Evolutionary conservation across 2,329 filamentous ascomycete genomes (phyloP).

Genomic region (Monascus ruber): DNA sequence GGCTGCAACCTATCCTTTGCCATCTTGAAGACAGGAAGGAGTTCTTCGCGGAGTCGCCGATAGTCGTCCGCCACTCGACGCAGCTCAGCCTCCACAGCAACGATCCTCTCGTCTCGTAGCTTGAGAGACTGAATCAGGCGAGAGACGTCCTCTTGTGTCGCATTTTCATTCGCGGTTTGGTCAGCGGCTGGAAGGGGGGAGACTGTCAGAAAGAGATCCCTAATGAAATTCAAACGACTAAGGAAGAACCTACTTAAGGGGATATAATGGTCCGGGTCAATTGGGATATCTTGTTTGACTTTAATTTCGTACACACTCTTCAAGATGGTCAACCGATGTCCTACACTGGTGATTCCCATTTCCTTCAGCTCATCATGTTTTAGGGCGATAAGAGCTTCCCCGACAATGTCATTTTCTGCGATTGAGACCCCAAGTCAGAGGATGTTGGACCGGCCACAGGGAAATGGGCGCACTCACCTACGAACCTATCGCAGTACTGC

Average conservation of each 20-base stretch:
- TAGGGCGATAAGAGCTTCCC: conserved; percentile 78
- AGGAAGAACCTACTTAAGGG: conserved; percentile 61
- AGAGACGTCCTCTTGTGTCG: conserved; percentile 86
- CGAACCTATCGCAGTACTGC: conserved; percentile 72
- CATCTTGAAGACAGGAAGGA: conserved; percentile 79
- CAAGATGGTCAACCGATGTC: conserved; percentile 85
- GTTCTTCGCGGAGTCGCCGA: conserved; percentile 75
- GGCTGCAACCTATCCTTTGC: conserved; percentile 88
- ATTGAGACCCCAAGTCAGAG: neutral
- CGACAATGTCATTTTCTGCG: conserved; percentile 84
- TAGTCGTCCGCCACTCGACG: conserved; percentile 80
- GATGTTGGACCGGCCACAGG: neutral
- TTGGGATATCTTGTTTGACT: conserved; percentile 78
- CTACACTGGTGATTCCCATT: conserved; percentile 85
- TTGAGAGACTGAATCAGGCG: conserved; percentile 82
- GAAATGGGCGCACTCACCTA: conserved; percentile 50
- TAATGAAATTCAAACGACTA: conserved; percentile 3
- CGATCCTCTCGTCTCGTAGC: conserved; percentile 81
- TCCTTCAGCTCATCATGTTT: conserved; percentile 90
- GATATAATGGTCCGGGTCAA: conserved; percentile 88
- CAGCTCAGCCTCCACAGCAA: conserved; percentile 69
- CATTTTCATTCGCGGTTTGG: conserved; percentile 73
- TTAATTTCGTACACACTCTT: conserved; percentile 97
- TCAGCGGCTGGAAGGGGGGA: conserved; percentile 58
- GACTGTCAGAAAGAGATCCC: conserved; percentile 1